These are phyloP conservation scores for Podaxis rugospora DNA, from an alignment of 768 basidiomycete species.

Conservation along the genomic window DNA sequence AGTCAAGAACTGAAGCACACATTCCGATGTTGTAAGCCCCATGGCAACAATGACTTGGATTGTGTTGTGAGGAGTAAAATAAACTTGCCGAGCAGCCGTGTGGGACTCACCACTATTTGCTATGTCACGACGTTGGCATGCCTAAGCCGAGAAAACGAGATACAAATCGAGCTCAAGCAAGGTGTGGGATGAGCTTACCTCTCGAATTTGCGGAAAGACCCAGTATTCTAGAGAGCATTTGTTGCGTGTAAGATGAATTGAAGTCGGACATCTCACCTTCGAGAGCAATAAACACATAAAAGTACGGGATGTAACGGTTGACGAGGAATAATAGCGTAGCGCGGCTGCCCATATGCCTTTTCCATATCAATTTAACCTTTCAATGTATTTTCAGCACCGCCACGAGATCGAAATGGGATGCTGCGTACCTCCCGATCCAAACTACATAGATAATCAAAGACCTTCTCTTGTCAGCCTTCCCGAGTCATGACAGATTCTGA, in stretches of 20 bases:
- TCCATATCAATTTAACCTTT: slow-evolving; percentile 9
- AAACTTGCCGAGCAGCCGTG: too few species aligned
- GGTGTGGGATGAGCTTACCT: background rate
- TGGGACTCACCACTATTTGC: background rate
- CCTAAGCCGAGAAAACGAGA: background rate
- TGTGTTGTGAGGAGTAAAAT: too few species aligned
- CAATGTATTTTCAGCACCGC: background rate
- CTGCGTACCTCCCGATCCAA: slow-evolving; percentile 1
- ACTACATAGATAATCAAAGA: background rate
- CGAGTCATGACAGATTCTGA: background rate
- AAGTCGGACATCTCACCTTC: background rate
- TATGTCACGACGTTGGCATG: background rate
- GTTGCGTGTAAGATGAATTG: background rate
- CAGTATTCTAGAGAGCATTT: background rate
- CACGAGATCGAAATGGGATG: background rate
- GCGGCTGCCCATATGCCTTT: slow-evolving; percentile 5
- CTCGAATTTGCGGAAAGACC: background rate
- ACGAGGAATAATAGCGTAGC: slow-evolving; percentile 1
- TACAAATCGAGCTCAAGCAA: background rate
- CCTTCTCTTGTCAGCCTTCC: background rate
- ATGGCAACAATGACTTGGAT: background rate
- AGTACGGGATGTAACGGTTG: slow-evolving; percentile 1
- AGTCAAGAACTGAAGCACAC: background rate
- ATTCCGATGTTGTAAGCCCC: background rate
- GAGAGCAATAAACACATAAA: background rate